phyloP scores from a whole-genome alignment of 179 eudicot genomes.

The Vitellaria paradoxa region DNA sequence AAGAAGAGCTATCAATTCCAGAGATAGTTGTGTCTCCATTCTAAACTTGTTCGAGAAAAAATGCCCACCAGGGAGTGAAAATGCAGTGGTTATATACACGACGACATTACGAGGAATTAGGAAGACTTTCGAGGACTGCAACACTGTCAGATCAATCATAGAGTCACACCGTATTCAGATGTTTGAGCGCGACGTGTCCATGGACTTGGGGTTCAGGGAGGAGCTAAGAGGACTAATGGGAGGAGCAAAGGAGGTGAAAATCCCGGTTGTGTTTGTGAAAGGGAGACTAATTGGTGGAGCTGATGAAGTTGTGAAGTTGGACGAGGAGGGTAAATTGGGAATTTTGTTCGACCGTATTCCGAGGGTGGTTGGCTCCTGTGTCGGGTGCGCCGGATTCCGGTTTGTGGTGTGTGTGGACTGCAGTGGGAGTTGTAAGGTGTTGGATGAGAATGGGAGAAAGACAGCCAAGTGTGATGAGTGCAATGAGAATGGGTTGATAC shows the following conservation, averaged over 20 bases:
- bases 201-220: slow-evolving; percentile 85
- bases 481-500: slow-evolving; percentile 89
- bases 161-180: slow-evolving; percentile 54
- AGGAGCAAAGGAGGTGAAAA: slow-evolving; percentile 55
- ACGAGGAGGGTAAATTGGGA: slow-evolving; percentile 74
- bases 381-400: slow-evolving; percentile 69
- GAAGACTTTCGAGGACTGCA: slow-evolving; percentile 92
- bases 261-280: slow-evolving; percentile 73
- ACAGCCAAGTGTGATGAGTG: slow-evolving; percentile 68
- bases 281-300: slow-evolving; percentile 88
- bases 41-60: slow-evolving; percentile 39
- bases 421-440: slow-evolving; percentile 73
- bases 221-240: slow-evolving; percentile 71
- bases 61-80: slow-evolving; percentile 69
- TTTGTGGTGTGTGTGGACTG: slow-evolving; percentile 84
- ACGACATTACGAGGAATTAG: slow-evolving; percentile 87
- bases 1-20: slow-evolving; percentile 21
- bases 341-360: slow-evolving; percentile 54
- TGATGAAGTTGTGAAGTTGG: slow-evolving; percentile 60
- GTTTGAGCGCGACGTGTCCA: slow-evolving; percentile 82
- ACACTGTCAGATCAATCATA: slow-evolving; percentile 48
- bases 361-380: slow-evolving; percentile 33
- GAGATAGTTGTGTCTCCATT: slow-evolving; percentile 24
- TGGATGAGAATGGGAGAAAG: slow-evolving; percentile 46
- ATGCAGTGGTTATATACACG: slow-evolving; percentile 63